Base-by-base conservation (phyloP, 345 rosid genomes). In the Physaria fendleri region DNA sequence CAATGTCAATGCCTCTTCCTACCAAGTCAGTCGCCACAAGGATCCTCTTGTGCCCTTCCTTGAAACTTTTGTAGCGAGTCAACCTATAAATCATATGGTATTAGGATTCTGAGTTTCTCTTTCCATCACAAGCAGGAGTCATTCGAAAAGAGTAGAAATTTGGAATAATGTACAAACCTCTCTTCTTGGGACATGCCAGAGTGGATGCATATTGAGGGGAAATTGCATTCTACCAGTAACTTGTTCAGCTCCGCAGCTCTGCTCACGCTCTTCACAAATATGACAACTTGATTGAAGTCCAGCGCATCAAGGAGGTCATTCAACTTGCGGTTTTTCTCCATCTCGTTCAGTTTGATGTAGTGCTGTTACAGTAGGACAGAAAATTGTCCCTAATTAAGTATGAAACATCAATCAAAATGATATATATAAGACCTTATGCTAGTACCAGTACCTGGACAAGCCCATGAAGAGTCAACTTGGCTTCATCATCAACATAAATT, bases 161-260 rank as follows among this genome's bases (percentile, higher is more conserved):
- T 5, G 5, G 3, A 9, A 48, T 6, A 33, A 40, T 16, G 17
- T 24, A 34, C 65, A 51, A 35, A 94, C 99, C 97, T 90, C 67
- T 94, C 99, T 70, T 94, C 99, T 67, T 94, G 97, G 14, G 97
- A 85, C 97, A 90, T 94, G 73, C 97, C 97, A 65, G 99, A 94
- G 66, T 94, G 99, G 14, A 94, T 94, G 75, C 97, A 94, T 52
- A 94, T 94, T 6, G 99, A 90, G 9, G 99, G 99, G 44, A 90
- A 94, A 68, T 94, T 94, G 61, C 99, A 94, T 65, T 94, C 97
- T 6, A 85, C 85, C 2, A 94, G 95, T 35, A 94, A 66, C 79
- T 84, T 94, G 84, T 94, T 94, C 68, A 90, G 64, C 82, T n/a
- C n/a, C 5, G 92, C 96, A 5, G 97, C 96, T 53, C 97, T 81